These are phyloP conservation scores for Linum lewisii DNA, from an alignment of 345 rosid genomes.

Conservation along the genomic window DNA sequence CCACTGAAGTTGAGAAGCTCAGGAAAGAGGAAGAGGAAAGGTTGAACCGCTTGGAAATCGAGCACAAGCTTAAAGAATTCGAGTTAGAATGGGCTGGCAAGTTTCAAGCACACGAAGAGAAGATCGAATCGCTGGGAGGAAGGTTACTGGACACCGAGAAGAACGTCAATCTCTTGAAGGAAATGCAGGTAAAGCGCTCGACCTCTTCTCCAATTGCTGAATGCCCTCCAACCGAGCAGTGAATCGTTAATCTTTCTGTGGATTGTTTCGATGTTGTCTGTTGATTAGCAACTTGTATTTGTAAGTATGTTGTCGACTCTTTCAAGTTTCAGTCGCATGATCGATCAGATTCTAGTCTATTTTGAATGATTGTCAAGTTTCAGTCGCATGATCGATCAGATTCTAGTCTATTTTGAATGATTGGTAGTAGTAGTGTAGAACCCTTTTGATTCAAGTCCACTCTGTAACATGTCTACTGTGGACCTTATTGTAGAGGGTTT, in stretches of 20 bases:
- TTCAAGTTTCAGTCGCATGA: no score
- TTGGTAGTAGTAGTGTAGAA: no score
- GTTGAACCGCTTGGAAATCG: constrained; percentile 21
- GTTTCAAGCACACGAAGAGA: constrained; percentile 26
- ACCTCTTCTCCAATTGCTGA: not conserved
- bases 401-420: no score
- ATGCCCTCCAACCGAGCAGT: not conserved
- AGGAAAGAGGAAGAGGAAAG: constrained; percentile 55
- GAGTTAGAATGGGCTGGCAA: constrained; percentile 27
- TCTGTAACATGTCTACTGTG: no score
- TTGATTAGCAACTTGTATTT: no score
- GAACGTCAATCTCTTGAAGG: not conserved
- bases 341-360: no score
- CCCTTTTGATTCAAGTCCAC: no score
- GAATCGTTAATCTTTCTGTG: not conserved
- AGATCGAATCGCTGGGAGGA: constrained; percentile 21
- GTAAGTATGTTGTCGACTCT: no score
- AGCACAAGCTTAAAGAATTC: constrained; percentile 46
- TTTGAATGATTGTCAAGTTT: no score
- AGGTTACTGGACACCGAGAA: constrained; percentile 34
- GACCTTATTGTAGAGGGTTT: no score
- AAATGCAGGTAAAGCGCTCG: not conserved
- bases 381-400: no score
- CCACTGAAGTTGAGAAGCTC: constrained; percentile 54
- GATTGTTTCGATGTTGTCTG: no score